Base-by-base conservation (phyloP, 345 rosid genomes). In the Eucalyptus caleyi region DNA sequence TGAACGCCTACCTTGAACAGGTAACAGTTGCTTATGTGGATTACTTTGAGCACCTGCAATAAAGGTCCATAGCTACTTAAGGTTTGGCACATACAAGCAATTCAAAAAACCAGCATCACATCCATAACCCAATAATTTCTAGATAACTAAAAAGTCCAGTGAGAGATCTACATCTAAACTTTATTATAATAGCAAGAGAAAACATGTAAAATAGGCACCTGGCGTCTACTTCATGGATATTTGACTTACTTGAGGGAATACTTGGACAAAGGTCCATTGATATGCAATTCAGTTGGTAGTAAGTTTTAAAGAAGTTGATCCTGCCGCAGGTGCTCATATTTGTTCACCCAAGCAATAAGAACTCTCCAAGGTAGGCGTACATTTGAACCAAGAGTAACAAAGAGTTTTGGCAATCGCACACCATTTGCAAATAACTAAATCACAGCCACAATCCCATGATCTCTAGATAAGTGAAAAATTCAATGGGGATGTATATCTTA, bases 41-140 rank as follows among this genome's bases (percentile, higher is more conserved):
- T 16, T 91, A 93, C 86, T 93, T 85, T 94, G 95, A 87, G 89
- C 90, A 89, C 96, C 98, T 96, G 93, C 92, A 90, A 81, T 89
- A 51, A 42, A 77, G 19, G 32, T 86, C 34, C 89, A 91, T 16
- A 72, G 44, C 45, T 72, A 77, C 53, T 62, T 67, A 87, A 9
- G 88, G 30, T 86, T 51, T 53, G 45, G 45, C 32, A 26, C 56
- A 26, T 32, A 30, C 24, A 86, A 86, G 32, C 51, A 16, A 86
- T 50, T 15, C 5, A 45, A 44, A 83, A 83, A 83, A 32, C 27
- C 16, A 50, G 51, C 1, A 45, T 86, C 51, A 32, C 24, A 12
- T 18, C 24, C 82, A 86, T 86, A 19, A 50, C 53, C 53, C 54
- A 13, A 47, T 86, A 2, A 50, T 50, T 86, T n/a, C 27, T 50